Percentiles rank a stretch among this genome's conserved stretches.
Evolutionary conservation across 2,329 filamentous ascomycete genomes (phyloP).

Genomic region (Colletotrichum theobromicola): DNA sequence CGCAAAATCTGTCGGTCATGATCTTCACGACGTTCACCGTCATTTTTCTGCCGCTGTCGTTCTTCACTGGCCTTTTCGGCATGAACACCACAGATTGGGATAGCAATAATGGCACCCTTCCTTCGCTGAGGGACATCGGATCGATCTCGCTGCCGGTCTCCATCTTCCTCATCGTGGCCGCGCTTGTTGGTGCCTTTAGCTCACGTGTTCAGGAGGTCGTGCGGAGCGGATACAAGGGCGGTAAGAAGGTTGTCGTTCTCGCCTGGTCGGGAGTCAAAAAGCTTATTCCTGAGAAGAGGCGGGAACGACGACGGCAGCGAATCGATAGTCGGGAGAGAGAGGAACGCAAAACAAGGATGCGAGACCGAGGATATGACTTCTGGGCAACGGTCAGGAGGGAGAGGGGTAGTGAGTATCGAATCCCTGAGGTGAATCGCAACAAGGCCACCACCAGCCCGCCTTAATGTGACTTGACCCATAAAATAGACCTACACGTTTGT

Average conservation of each 20-base stretch:
- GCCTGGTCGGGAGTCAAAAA: background rate
- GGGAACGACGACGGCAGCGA: slow-evolving; percentile 23
- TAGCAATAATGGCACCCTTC: slow-evolving; percentile 38
- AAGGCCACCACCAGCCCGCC: background rate
- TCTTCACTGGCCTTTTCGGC: slow-evolving; percentile 69
- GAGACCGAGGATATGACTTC: slow-evolving; percentile 43
- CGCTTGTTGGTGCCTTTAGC: slow-evolving; percentile 63
- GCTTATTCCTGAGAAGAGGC: background rate
- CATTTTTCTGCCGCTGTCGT: slow-evolving; percentile 67
- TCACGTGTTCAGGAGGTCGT: slow-evolving; percentile 42
- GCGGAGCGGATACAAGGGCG: slow-evolving; percentile 24
- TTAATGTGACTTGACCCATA: background rate
- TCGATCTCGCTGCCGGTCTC: slow-evolving; percentile 54
- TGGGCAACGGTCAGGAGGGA: slow-evolving; percentile 45
- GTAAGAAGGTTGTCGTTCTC: background rate
- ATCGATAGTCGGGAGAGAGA: slow-evolving; percentile 5
- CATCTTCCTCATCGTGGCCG: slow-evolving; percentile 50
- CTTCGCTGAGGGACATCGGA: slow-evolving; percentile 50
- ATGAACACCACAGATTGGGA: slow-evolving; percentile 70
- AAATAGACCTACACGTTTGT: background rate
- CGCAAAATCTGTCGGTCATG: slow-evolving; percentile 68
- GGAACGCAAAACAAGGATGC: slow-evolving; percentile 19
- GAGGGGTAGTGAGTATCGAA: slow-evolving; percentile 42
- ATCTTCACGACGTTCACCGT: slow-evolving; percentile 70
- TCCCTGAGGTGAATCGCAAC: slow-evolving; percentile 42